A percentile compares a stretch with the other conserved stretches of the same genome.
These are phyloP conservation scores for Themeda triandra DNA, from an alignment of 176 grass and related monocot species.

Conservation along the genomic window DNA sequence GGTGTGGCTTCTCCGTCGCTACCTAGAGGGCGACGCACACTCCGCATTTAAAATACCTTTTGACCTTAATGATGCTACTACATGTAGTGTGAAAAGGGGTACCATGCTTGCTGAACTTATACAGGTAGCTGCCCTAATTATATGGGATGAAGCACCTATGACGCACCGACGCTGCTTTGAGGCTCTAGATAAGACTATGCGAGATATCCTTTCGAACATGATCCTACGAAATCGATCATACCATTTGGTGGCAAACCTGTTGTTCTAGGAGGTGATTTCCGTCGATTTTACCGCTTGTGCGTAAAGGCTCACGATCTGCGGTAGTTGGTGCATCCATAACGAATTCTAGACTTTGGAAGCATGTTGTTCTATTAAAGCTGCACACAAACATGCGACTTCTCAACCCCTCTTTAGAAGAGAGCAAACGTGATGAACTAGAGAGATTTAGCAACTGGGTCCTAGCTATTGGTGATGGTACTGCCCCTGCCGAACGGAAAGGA, in stretches of 20 bases:
- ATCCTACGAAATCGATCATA: too few species aligned
- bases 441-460: too few species aligned
- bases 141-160: slow-evolving; percentile 29
- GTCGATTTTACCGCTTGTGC: neutral
- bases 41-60: slow-evolving; percentile 1
- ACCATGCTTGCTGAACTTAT: neutral
- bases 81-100: neutral
- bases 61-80: neutral
- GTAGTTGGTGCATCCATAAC: neutral
- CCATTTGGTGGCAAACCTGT: neutral
- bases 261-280: slow-evolving; percentile 18
- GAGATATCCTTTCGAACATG: neutral
- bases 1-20: neutral
- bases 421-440: neutral
- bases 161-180: neutral
- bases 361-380: neutral
- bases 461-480: too few species aligned
- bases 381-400: neutral
- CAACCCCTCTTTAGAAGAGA: neutral
- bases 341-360: neutral
- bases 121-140: neutral
- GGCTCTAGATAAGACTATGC: neutral
- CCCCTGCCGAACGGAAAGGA: too few species aligned
- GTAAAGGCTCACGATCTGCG: too few species aligned
- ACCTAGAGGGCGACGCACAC: neutral